These are phyloP conservation scores for Collybia mongolica DNA, from an alignment of 768 basidiomycete species.

Conservation along the genomic window DNA sequence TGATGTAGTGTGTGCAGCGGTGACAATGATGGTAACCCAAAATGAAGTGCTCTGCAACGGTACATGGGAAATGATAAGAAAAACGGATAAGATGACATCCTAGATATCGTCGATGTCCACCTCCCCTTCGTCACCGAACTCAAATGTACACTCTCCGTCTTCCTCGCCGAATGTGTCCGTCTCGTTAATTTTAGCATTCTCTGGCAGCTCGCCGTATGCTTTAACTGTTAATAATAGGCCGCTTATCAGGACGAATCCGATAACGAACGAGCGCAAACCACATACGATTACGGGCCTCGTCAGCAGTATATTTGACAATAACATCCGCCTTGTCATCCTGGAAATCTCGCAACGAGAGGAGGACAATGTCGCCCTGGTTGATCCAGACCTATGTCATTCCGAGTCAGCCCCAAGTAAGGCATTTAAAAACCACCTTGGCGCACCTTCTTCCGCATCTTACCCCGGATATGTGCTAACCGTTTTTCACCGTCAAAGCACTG, in stretches of 20 bases:
- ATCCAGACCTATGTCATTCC: constrained; percentile 83
- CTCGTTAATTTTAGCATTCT: constrained; percentile 96
- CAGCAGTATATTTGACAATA: constrained; percentile 97
- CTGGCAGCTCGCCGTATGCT: constrained; percentile 96
- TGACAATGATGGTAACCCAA: neutral
- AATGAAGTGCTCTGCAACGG: constrained; percentile 6
- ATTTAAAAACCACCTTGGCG: constrained; percentile 19
- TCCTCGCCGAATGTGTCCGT: constrained; percentile 92
- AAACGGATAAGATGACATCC: constrained; percentile 15
- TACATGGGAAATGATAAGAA: constrained; percentile 3
- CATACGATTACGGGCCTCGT: constrained; percentile 83
- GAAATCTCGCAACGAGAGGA: constrained; percentile 95
- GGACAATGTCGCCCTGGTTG: constrained; percentile 95
- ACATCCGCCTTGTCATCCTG: constrained; percentile 99
- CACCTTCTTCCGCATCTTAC: constrained; percentile 99
- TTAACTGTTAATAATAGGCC: constrained; percentile 55
- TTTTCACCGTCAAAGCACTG: constrained; percentile 99
- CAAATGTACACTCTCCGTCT: constrained; percentile 85
- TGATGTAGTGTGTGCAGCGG: constrained; percentile 3
- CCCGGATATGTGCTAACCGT: constrained; percentile 94
- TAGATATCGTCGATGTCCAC: constrained; percentile 91
- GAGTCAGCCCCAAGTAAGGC: constrained; percentile 6
- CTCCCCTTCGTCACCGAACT: constrained; percentile 87
- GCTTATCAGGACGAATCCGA: neutral
- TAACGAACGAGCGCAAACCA: constrained; percentile 8